Conservation (phyloP, 108 stramenopile species). For the Schizochytrium sp. region DNA sequence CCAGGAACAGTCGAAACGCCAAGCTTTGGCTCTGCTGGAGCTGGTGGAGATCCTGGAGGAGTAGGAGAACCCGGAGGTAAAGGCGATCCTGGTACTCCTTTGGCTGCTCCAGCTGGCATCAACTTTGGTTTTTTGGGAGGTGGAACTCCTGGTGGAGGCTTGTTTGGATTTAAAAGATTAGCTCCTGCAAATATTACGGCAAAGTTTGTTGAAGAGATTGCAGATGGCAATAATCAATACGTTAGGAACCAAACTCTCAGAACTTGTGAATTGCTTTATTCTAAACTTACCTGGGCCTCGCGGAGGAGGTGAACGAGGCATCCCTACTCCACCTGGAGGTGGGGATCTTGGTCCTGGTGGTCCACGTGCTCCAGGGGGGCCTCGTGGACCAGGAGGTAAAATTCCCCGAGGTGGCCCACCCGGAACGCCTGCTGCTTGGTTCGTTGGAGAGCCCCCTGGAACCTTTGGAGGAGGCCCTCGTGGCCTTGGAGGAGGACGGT, state of each 20-base stretch:
- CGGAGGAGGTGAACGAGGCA: not conserved
- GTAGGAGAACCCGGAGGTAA: not conserved
- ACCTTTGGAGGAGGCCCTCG: slow-evolving; percentile 30
- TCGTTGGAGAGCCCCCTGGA: no score
- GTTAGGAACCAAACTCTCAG: no score
- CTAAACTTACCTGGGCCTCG: not conserved
- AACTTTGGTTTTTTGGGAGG: slow-evolving; percentile 1
- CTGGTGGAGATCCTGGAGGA: not conserved
- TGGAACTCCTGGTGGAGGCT: slow-evolving; percentile 43
- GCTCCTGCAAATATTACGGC: no score
- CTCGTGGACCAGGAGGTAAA: not conserved
- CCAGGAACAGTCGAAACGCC: not conserved
- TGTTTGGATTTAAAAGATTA: not conserved
- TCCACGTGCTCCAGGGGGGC: not conserved
- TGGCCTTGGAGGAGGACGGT: slow-evolving; percentile 44
- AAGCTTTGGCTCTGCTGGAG: slow-evolving; percentile 29
- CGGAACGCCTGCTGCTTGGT: no score
- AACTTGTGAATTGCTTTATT: no score
- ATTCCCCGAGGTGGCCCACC: no score
- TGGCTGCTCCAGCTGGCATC: not conserved
- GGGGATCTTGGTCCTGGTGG: not conserved
- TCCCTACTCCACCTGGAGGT: not conserved
- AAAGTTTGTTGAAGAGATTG: no score
- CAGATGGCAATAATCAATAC: no score
- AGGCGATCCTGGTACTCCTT: not conserved